Evolutionary conservation across 805 yeast species (phyloP).

Genomic region (Blastobotrys attinorum): DNA sequence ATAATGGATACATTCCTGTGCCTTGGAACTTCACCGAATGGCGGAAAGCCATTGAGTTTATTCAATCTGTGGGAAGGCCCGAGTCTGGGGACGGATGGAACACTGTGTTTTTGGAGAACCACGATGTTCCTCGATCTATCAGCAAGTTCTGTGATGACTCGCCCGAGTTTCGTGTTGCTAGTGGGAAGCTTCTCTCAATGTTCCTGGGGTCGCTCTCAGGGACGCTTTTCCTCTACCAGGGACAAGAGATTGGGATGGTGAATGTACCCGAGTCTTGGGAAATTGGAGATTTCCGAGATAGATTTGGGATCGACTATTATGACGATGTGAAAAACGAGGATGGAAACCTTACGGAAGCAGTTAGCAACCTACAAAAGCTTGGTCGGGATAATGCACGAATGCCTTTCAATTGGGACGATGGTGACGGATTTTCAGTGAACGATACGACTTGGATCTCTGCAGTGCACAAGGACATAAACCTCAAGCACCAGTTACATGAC

Average conservation of each 20-base stretch:
- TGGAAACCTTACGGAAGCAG: slow-evolving; percentile 1
- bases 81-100: slow-evolving; percentile 39
- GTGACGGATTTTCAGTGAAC: slow-evolving; percentile 36
- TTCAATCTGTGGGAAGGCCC: background rate
- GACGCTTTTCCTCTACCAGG: slow-evolving; percentile 49
- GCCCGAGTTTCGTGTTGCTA: slow-evolving; percentile 28
- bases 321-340: slow-evolving; percentile 3
- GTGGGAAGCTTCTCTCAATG: slow-evolving; percentile 43
- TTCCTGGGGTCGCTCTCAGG: slow-evolving; percentile 43
- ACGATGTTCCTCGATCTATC: slow-evolving; percentile 49
- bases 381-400: slow-evolving; percentile 45
- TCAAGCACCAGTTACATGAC: slow-evolving; percentile 37
- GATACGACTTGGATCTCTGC: slow-evolving; percentile 47
- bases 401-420: slow-evolving; percentile 48
- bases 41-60: background rate
- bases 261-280: slow-evolving; percentile 38
- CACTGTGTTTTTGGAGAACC: slow-evolving; percentile 48
- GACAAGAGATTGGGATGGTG: slow-evolving; percentile 53
- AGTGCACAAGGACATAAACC: slow-evolving; percentile 43
- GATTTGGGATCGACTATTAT: slow-evolving; percentile 30
- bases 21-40: background rate
- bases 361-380: slow-evolving; percentile 10
- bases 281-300: slow-evolving; percentile 43
- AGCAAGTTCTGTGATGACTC: slow-evolving; percentile 41
- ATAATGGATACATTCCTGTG: background rate